Base-by-base conservation (phyloP, 306 rosid genomes). In the Herpetospermum pedunculosum region DNA sequence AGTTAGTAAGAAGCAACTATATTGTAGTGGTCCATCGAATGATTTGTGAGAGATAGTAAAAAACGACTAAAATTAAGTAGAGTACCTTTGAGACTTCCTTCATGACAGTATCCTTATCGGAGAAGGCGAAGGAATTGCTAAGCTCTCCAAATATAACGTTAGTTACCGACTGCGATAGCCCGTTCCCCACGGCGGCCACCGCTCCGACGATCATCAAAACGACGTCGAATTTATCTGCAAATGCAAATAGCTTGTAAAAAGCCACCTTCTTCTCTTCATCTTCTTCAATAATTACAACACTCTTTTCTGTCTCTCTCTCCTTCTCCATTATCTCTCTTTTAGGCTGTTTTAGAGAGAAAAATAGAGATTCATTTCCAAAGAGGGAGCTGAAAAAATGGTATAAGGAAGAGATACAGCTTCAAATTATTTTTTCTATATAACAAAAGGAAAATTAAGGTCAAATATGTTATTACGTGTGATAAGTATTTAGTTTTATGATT, bases 151-250 rank as follows among this genome's bases (percentile, higher is more conserved):
- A 73, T 34, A 92, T 26, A 29, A 90, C 25, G 0, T 89, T 72
- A 95, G 88, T 88, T 44, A 88, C 6, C 70, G 98, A 95, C 64
- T 81, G 86, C 0, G 88, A 19, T 6, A 83, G 0, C 1, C 98
- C 98, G 43, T 84, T 85, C 2, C 77, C 86, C 5, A 78, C 14
- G 7, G 92, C 89, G 30, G 53, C 32, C 12, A 92, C 23, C 3
- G 87, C 59, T 12, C 92, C 96, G 10, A 88, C n/a, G 41, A 76
- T 40, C 90, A 92, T 92, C 50, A 92, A 29, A 0, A n/a, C 16
- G 16, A 79, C 40, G 76, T 92, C 98, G 1, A 78, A 30, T 1
- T 41, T 57, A 35, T 92, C 92, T 0, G 95, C 96, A 2, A 92
- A 90, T 23, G 64, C 7, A 72, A 92, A 92, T 1, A 92, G 86